Evolutionary conservation across 2,329 filamentous ascomycete species (phyloP).

Genomic region (Ceratocystis cacaofunesta): DNA sequence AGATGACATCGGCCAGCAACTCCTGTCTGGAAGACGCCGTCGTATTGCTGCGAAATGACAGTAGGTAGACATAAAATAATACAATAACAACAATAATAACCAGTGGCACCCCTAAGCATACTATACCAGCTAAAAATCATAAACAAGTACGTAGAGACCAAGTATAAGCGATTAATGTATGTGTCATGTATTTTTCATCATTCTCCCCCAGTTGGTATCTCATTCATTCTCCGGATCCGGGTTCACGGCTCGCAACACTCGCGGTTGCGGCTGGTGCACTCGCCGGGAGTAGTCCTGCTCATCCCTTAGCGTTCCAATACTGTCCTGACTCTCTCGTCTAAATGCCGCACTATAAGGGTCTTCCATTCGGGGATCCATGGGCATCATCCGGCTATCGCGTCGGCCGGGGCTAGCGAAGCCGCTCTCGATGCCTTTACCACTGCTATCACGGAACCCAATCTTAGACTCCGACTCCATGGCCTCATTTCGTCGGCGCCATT

Average conservation of each 20-base stretch:
- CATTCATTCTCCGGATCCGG: constrained; percentile 35
- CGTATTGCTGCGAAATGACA: too few relatives aligned
- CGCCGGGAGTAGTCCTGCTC: constrained; percentile 50
- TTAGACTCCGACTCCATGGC: constrained; percentile 12
- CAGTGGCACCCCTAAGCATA: neutral
- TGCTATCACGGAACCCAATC: neutral
- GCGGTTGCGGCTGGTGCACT: constrained; percentile 38
- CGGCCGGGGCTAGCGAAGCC: constrained; percentile 28
- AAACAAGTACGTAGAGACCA: neutral
- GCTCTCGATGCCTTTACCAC: constrained; percentile 5
- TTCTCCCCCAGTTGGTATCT: neutral
- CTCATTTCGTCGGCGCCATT: constrained; percentile 29
- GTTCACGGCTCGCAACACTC: constrained; percentile 48
- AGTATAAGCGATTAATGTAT: neutral
- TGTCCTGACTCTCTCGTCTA: constrained; percentile 44
- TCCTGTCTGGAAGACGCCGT: too few relatives aligned
- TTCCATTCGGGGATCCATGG: constrained; percentile 48
- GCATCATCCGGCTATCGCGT: constrained; percentile 39
- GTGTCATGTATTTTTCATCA: neutral
- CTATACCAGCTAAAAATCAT: neutral
- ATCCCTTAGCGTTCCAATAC: constrained; percentile 47
- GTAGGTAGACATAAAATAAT: too few relatives aligned
- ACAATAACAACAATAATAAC: too few relatives aligned
- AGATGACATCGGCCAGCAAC: too few relatives aligned
- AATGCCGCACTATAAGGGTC: constrained; percentile 42